Evolutionary conservation across 768 basidiomycete genomes (phyloP), one percentile per base, ranked within the genome.

Genomic region (Piloderma croceum): DNA sequence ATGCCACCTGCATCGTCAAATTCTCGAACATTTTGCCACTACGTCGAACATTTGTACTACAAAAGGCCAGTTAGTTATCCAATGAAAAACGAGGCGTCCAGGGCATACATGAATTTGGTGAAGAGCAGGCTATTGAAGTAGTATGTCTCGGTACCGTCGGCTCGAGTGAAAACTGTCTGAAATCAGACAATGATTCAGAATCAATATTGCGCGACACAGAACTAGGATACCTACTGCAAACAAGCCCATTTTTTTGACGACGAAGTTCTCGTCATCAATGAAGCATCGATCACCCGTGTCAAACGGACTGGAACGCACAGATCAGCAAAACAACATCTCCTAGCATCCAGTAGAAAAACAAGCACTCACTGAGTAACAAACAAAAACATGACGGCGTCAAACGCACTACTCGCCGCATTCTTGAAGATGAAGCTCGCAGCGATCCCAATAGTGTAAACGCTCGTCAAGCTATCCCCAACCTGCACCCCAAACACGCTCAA

Each of bases 251-350:
- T 78, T 83, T 60, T 85, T 89, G 22, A 89, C 87, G 21, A 83
- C 71, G 23, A 86, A 54, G 44, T 81, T 78, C 44, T 88, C 83
- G 17, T 72, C 53, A 46, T 81, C 81, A 46, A 89, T 78, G 52
- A 88, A 80, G 49, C 79, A 79, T n/a, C 87, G 74, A 61, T 89
- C 87, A 9, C 86, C 86, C 18, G 85, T 85, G 50, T 88, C 85
- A 47, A 79, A 88, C 3, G 84, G 84, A 56, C 83, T n/a, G 34
- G n/a, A n/a, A n/a, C 24, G 21, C 10, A 24, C 36, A 33, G 4
- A 32, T 19, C 6, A 31, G 13, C 18, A 24, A n/a, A 22, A 9
- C 32, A 32, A n/a, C 27, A 9, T 9, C 9, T 15, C 27, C 27
- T 15, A 29, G 10, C 27, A 29, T 15, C 15, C 10, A 29, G 10